Evolutionary conservation across 805 yeast genomes (phyloP).

Genomic region (Yarrowia bubula): DNA sequence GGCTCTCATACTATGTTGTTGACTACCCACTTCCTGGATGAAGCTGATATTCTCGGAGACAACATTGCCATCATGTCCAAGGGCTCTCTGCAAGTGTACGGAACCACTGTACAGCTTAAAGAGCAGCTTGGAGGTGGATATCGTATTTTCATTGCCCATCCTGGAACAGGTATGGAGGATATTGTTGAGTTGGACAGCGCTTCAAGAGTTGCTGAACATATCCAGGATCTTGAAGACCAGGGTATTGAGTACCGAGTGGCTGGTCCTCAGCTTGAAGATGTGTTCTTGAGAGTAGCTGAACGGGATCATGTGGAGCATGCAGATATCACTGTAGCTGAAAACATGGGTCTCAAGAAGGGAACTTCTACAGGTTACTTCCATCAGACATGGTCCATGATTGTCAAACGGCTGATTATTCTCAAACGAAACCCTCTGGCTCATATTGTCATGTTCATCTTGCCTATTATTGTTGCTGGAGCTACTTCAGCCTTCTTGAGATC

Average conservation of each 20-base stretch:
- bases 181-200: slow-evolving; percentile 33
- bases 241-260: slow-evolving; percentile 36
- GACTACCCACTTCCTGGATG: slow-evolving; percentile 42
- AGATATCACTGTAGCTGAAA: neutral
- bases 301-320: slow-evolving; percentile 33
- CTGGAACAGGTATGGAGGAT: slow-evolving; percentile 36
- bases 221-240: slow-evolving; percentile 32
- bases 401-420: slow-evolving; percentile 37
- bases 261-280: slow-evolving; percentile 41
- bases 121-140: slow-evolving; percentile 40
- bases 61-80: slow-evolving; percentile 39
- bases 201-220: slow-evolving; percentile 33
- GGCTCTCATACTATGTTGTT: slow-evolving; percentile 37
- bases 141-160: slow-evolving; percentile 34
- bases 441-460: slow-evolving; percentile 35
- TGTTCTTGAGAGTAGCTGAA: slow-evolving; percentile 38
- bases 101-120: slow-evolving; percentile 39
- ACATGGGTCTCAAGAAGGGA: slow-evolving; percentile 12
- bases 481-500: slow-evolving; percentile 30
- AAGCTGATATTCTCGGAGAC: slow-evolving; percentile 42
- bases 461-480: slow-evolving; percentile 38
- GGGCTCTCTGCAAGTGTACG: slow-evolving; percentile 38
- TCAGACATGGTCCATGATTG: slow-evolving; percentile 38
- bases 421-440: slow-evolving; percentile 37
- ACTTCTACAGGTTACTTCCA: slow-evolving; percentile 29